Percentiles rank a stretch among this genome's conserved stretches.
These are phyloP conservation scores for Bathelium albidoporum DNA, from an alignment of 495 filamentous ascomycete species.

Conservation along the genomic window DNA sequence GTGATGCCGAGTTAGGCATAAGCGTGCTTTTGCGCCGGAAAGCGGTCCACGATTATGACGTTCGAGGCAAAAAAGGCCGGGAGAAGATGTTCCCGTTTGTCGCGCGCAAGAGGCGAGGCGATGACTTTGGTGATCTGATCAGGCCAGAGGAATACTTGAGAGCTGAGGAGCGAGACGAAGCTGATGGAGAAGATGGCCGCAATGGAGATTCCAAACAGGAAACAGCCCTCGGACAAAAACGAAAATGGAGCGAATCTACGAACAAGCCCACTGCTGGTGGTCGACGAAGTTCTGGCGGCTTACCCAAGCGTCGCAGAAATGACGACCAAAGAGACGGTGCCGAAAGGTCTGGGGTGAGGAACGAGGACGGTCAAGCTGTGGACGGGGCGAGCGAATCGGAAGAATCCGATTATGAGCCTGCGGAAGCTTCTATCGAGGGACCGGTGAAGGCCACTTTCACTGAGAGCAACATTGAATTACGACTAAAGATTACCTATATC, in stretches of 20 bases:
- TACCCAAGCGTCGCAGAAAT: slow-evolving; percentile 19
- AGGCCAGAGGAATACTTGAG: slow-evolving; percentile 88
- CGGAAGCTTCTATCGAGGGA: slow-evolving; percentile 42
- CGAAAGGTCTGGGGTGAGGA: slow-evolving; percentile 21
- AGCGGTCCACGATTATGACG: slow-evolving; percentile 81
- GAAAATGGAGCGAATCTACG: slow-evolving; percentile 74
- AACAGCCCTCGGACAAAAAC: slow-evolving; percentile 77
- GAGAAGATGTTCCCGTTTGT: slow-evolving; percentile 90
- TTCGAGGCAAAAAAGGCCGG: slow-evolving; percentile 83
- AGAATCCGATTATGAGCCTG: slow-evolving; percentile 42
- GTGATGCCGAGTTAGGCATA: slow-evolving; percentile 78
- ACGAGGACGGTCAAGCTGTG: slow-evolving; percentile 32
- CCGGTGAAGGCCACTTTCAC: slow-evolving; percentile 64
- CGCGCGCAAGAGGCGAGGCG: slow-evolving; percentile 62
- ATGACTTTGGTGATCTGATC: slow-evolving; percentile 91
- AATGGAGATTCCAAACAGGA: slow-evolving; percentile 37
- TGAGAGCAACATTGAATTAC: slow-evolving; percentile 49
- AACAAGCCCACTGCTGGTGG: slow-evolving; percentile 12
- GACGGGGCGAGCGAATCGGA: slow-evolving; percentile 44
- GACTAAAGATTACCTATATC: slow-evolving; percentile 70
- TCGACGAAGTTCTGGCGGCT: slow-evolving; percentile 19
- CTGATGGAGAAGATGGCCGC: slow-evolving; percentile 49
- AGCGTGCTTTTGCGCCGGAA: slow-evolving; percentile 84
- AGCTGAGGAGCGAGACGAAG: slow-evolving; percentile 82
- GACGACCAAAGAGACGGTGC: neutral